Evolutionary conservation across 2,329 filamentous ascomycete species (phyloP).

Genomic region (Fusarium acutatum): DNA sequence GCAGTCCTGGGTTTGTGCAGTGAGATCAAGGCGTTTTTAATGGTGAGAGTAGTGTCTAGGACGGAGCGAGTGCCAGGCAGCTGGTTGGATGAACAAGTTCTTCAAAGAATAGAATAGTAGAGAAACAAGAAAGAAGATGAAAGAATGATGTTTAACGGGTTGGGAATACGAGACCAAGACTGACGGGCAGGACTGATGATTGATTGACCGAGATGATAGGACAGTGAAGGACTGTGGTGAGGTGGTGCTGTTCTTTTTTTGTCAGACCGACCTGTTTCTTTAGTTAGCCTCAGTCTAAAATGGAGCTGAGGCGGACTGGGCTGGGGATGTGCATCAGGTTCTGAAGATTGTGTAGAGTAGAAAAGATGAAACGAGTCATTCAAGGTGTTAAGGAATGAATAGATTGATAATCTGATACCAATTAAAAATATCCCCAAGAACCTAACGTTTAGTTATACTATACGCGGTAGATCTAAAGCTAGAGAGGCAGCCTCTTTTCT

Average conservation of each 20-base stretch:
- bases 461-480: conserved; percentile 2
- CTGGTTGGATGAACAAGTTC: conserved; percentile 33
- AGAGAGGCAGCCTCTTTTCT: conserved; percentile 32
- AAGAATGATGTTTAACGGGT: conserved; percentile 28
- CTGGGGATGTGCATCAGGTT: conserved; percentile 6
- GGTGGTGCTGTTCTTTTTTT: conserved; percentile 25
- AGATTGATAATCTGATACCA: not conserved
- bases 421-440: not conserved
- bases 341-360: not conserved
- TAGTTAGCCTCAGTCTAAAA: conserved; percentile 11
- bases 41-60: conserved; percentile 41
- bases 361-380: not conserved
- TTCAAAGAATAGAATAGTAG: not conserved
- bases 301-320: conserved; percentile 25
- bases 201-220: conserved; percentile 12
- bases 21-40: conserved; percentile 30
- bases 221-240: conserved; percentile 9
- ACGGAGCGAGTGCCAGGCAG: conserved; percentile 24
- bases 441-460: conserved; percentile 8
- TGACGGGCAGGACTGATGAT: not conserved
- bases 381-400: not conserved
- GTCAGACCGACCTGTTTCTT: not conserved
- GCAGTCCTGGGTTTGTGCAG: not conserved
- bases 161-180: conserved; percentile 42
- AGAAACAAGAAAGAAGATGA: not conserved